Evolutionary conservation across 768 basidiomycete species (phyloP).

Genomic region (Tricholoma bakamatsutake): DNA sequence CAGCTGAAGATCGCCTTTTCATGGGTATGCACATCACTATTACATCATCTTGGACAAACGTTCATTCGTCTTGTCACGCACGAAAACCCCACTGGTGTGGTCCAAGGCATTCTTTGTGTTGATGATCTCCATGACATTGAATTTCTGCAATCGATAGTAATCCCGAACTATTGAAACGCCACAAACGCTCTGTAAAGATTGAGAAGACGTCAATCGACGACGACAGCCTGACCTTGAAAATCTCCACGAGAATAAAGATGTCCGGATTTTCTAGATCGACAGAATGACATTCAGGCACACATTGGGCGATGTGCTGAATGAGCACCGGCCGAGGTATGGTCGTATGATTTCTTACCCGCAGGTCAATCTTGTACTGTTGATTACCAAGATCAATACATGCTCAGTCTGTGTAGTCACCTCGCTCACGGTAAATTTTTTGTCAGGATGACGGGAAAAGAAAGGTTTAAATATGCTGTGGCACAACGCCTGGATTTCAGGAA

Average conservation of each 20-base stretch:
- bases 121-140: slow-evolving; percentile 74
- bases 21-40: neutral
- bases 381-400: neutral
- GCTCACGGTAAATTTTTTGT: slow-evolving; percentile 42
- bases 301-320: slow-evolving; percentile 64
- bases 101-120: slow-evolving; percentile 36
- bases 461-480: slow-evolving; percentile 48
- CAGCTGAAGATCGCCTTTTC: neutral
- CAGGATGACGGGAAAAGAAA: slow-evolving; percentile 44
- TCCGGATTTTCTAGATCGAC: slow-evolving; percentile 68
- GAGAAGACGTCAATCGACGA: neutral
- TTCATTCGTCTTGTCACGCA: neutral
- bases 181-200: slow-evolving; percentile 54
- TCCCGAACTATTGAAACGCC: slow-evolving; percentile 70
- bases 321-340: slow-evolving; percentile 52
- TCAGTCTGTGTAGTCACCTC: neutral
- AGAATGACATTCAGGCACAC: slow-evolving; percentile 59
- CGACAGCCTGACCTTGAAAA: slow-evolving; percentile 62
- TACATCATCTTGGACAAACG: neutral
- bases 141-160: slow-evolving; percentile 68
- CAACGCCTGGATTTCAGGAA: slow-evolving; percentile 61
- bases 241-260: slow-evolving; percentile 71
- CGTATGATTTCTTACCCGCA: slow-evolving; percentile 72
- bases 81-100: neutral
- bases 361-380: slow-evolving; percentile 73